A percentile compares a stretch with the other conserved stretches of the same genome.
phyloP scores from a whole-genome alignment of 805 yeast genomes.

The Candida argentea region DNA sequence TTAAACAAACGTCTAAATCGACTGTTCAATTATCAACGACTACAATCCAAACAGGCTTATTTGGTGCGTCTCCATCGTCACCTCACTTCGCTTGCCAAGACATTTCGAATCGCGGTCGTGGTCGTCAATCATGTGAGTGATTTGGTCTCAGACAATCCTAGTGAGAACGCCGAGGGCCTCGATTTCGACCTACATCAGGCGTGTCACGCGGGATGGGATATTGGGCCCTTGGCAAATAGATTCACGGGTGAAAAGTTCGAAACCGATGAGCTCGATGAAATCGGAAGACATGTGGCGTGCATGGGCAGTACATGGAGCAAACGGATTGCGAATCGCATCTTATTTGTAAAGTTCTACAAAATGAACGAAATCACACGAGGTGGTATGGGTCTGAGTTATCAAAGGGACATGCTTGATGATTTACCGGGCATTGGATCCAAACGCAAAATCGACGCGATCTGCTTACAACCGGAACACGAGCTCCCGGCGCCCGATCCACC shows the following conservation, averaged over 20 bases:
- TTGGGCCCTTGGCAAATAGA: slow-evolving; percentile 1
- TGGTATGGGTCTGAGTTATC: no score
- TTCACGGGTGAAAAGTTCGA: not conserved
- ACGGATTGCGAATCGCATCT: slow-evolving; percentile 14
- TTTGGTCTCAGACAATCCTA: not conserved
- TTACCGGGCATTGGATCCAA: no score
- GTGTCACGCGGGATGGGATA: slow-evolving; percentile 15
- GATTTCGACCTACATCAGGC: slow-evolving; percentile 11
- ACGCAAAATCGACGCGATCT: no score
- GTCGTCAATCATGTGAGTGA: slow-evolving; percentile 17
- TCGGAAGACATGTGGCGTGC: slow-evolving; percentile 19
- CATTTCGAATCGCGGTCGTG: slow-evolving; percentile 10
- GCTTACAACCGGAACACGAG: no score
- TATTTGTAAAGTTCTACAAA: slow-evolving; percentile 19
- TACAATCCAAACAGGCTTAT: slow-evolving; percentile 11
- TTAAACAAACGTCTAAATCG: slow-evolving; percentile 13
- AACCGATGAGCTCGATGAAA: slow-evolving; percentile 1
- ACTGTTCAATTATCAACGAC: slow-evolving; percentile 14
- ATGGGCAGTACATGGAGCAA: slow-evolving; percentile 26
- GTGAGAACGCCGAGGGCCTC: slow-evolving; percentile 9
- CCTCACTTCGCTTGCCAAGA: slow-evolving; percentile 9
- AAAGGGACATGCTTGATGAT: no score
- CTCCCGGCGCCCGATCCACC: no score
- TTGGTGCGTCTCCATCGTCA: slow-evolving; percentile 10
- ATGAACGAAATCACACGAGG: no score